Evolutionary conservation across 768 basidiomycete genomes (phyloP), one percentile per base, ranked within the genome.

Genomic region (Boletus tomentosulus): DNA sequence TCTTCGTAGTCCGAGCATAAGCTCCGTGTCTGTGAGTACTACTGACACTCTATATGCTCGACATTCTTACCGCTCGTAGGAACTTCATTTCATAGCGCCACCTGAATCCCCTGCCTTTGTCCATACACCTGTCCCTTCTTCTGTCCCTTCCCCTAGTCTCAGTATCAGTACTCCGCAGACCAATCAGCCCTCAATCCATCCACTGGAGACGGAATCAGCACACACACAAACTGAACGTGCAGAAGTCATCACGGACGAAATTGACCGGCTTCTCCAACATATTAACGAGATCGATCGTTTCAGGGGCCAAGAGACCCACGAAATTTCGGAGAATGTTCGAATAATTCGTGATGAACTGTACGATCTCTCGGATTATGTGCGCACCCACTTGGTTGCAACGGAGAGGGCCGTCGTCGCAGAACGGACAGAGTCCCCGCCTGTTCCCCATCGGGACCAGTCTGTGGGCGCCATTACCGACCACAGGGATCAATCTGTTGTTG

Each of bases 331-430:
- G 44, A 84, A 87, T 62, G 75, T 96, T 4, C 79, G 80, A 48
- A 79, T 83, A 0, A 81, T 97, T 37, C 80, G 86, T 53, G 76
- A 85, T 35, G 84, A 89, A 58, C 72, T 96, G 3, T 76, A 75
- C 12, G 81, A 84, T 43, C 74, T 94, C 11, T 79, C 83, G 0
- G 73, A 81, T 28, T 79, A 76, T 56, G 67, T 87, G 16, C 81
- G 76, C 53, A 76, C 74, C 16, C 75, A 55, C 65, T 31, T 68
- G 33, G 57, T 65, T 13, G 59, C 48, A 51, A 57, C 57, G 47
- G 58, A 63, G 53, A 51, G 57, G 30, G 53, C 59, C 41, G 48
- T 59, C 33, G 44, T 62, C 30, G 25, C 43, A 37, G 53, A 57
- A 50, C 53, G 46, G 31, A 57, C 62, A 30, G 62, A 28, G 38